These are phyloP conservation scores for Candolleomyces aberdarensis DNA, from an alignment of 768 basidiomycete species.

Conservation along the genomic window DNA sequence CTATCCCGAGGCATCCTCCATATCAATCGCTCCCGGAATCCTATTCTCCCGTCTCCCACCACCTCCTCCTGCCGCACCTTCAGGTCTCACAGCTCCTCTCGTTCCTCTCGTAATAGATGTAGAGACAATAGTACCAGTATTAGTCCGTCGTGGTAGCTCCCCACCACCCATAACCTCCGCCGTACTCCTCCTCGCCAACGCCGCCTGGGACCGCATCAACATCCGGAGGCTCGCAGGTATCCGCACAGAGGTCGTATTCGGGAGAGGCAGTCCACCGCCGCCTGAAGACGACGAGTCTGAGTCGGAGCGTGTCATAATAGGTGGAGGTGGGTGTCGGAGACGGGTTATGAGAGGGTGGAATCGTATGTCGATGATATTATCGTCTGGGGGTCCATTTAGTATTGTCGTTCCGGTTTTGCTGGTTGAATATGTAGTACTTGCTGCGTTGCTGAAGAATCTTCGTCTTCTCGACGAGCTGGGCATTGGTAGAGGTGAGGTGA, in stretches of 20 bases:
- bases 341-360: slow-evolving; percentile 51
- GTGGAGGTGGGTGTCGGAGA: slow-evolving; percentile 52
- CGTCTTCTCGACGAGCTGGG: slow-evolving; percentile 18
- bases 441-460: slow-evolving; percentile 8
- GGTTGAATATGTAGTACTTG: slow-evolving; percentile 20
- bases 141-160: neutral
- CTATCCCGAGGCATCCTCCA: slow-evolving; percentile 11
- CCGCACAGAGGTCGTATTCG: slow-evolving; percentile 56
- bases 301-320: slow-evolving; percentile 20
- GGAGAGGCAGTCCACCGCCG: slow-evolving; percentile 45
- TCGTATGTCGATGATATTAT: slow-evolving; percentile 65
- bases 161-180: slow-evolving; percentile 6
- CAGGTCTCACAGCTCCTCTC: too few species aligned
- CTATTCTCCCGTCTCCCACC: slow-evolving; percentile 11
- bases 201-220: slow-evolving; percentile 40
- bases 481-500: slow-evolving; percentile 17
- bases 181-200: slow-evolving; percentile 18
- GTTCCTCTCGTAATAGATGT: too few species aligned
- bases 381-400: slow-evolving; percentile 27
- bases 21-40: slow-evolving; percentile 37
- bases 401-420: slow-evolving; percentile 12
- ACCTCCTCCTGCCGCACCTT: too few species aligned
- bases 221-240: slow-evolving; percentile 47
- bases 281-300: slow-evolving; percentile 15
- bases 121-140: too few species aligned